phyloP scores from a whole-genome alignment of 345 rosid species.

The Linum usitatissimum region DNA sequence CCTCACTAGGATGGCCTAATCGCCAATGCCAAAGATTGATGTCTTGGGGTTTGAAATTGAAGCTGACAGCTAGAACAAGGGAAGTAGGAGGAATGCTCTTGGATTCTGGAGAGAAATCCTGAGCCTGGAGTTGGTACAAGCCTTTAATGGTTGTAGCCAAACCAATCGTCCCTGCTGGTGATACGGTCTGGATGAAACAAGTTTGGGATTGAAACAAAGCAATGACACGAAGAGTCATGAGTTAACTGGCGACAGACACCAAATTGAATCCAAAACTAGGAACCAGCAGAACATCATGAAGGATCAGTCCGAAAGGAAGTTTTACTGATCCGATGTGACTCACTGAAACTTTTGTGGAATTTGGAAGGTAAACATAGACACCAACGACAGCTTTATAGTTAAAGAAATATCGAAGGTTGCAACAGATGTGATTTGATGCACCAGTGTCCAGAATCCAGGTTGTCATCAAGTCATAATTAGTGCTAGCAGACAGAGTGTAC shows the following conservation, averaged over 20 bases:
- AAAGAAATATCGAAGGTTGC: not conserved
- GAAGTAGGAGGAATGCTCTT: too few species aligned
- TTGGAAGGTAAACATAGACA: not conserved
- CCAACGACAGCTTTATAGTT: not conserved
- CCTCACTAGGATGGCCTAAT: too few species aligned
- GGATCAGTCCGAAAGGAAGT: not conserved
- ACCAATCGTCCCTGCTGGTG: too few species aligned
- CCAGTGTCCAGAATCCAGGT: not conserved
- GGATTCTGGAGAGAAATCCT: too few species aligned
- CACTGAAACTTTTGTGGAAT: not conserved
- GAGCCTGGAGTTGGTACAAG: too few species aligned
- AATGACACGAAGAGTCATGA: not conserved
- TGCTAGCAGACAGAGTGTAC: not conserved
- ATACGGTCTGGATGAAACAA: too few species aligned
- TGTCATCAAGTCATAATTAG: not conserved
- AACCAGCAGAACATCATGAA: not conserved
- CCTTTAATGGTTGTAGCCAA: too few species aligned
- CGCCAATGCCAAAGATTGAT: too few species aligned
- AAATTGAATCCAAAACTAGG: not conserved
- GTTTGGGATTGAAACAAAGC: not conserved
- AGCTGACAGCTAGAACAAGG: too few species aligned
- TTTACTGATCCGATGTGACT: not conserved
- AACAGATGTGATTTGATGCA: not conserved
- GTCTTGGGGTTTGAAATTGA: too few species aligned
- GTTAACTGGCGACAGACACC: not conserved